phyloP scores from a whole-genome alignment of 345 rosid species.

The Aquilaria malaccensis region DNA sequence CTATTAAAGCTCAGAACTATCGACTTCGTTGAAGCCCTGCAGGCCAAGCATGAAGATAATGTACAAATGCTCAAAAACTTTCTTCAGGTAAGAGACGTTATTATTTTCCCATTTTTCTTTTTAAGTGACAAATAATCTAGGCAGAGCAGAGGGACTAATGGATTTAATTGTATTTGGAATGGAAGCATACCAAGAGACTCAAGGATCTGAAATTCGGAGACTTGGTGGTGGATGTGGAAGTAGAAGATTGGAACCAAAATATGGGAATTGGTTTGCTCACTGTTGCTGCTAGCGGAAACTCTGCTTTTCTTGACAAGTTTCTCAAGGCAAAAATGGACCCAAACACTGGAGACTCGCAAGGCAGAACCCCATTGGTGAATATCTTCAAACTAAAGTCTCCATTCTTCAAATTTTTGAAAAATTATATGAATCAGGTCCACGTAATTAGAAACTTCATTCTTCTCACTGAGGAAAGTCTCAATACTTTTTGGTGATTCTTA shows the following conservation, averaged over 20 bases:
- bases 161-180: neutral
- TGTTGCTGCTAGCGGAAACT: constrained; percentile 55
- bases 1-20: constrained; percentile 65
- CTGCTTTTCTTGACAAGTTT: constrained; percentile 78
- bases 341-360: constrained; percentile 55
- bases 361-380: constrained; percentile 73
- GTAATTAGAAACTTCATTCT: neutral
- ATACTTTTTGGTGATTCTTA: neutral
- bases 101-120: neutral
- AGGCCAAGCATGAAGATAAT: constrained; percentile 58
- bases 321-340: constrained; percentile 77
- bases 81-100: constrained; percentile 37
- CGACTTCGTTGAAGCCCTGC: constrained; percentile 60
- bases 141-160: neutral
- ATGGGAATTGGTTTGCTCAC: constrained; percentile 45
- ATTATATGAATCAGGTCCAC: neutral
- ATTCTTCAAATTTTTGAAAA: neutral
- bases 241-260: constrained; percentile 38
- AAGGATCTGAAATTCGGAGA: constrained; percentile 48
- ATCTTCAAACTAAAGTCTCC: neutral
- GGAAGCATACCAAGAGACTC: constrained; percentile 57
- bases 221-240: constrained; percentile 27
- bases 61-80: constrained; percentile 64
- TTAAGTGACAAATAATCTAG: too few relatives aligned
- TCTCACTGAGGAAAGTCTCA: neutral